phyloP scores from a whole-genome alignment of 2,329 filamentous ascomycete genomes.

The Fusarium verticillioides region DNA sequence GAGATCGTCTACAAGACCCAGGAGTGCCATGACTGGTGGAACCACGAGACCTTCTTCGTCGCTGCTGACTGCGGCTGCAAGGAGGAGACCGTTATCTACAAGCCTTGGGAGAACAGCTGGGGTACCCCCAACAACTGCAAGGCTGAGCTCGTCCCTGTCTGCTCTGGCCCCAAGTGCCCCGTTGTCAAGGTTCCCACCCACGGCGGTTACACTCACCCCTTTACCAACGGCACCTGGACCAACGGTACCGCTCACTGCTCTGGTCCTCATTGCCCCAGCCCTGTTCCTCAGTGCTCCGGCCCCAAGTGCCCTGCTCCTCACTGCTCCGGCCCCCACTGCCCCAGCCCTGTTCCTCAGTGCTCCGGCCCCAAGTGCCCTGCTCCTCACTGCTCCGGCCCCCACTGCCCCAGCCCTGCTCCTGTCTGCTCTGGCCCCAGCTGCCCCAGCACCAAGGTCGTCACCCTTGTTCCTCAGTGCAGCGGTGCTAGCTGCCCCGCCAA shows the following conservation, averaged over 20 bases:
- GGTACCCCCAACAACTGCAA: constrained; percentile 11
- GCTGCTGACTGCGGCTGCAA: constrained; percentile 28
- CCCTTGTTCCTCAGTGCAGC: neutral
- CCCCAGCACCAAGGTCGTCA: neutral
- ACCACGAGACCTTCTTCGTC: constrained; percentile 22
- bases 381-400: neutral
- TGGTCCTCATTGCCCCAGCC: neutral
- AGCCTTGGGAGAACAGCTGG: constrained; percentile 34
- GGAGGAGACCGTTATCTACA: constrained; percentile 28
- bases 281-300: neutral
- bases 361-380: neutral
- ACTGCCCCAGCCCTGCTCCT: neutral
- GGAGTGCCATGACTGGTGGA: constrained; percentile 23
- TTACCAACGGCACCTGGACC: neutral
- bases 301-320: no score
- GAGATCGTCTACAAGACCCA: constrained; percentile 34
- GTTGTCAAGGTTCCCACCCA: neutral
- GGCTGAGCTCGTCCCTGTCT: neutral
- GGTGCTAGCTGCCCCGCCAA: neutral
- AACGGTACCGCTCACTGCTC: neutral
- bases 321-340: neutral
- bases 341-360: neutral
- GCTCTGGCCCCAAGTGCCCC: constrained; percentile 11
- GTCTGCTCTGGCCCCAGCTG: neutral
- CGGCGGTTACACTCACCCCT: neutral